Percentiles rank a stretch among this genome's conserved stretches.
Evolutionary conservation across 2,329 filamentous ascomycete species (phyloP).

Genomic region (Camptophora hylomeconis): DNA sequence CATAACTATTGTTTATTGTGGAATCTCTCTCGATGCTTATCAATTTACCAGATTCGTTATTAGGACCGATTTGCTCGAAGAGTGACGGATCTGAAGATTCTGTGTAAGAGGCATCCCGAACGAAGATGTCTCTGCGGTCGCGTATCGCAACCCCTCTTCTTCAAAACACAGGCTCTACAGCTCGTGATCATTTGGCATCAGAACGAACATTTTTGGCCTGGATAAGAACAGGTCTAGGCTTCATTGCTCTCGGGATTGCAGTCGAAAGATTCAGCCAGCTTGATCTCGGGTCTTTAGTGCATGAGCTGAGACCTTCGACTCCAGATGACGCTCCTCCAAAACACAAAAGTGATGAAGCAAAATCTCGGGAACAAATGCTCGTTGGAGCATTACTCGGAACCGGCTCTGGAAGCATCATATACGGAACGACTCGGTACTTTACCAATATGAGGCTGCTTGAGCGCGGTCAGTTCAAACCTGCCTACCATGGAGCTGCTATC

Average conservation of each 20-base stretch:
- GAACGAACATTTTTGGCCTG: conserved; percentile 42
- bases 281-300: conserved; percentile 23
- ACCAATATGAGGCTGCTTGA: conserved; percentile 29
- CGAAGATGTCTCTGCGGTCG: no score
- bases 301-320: conserved; percentile 15
- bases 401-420: conserved; percentile 33
- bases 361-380: conserved; percentile 20
- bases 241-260: conserved; percentile 40
- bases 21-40: no score
- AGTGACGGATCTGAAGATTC: no score
- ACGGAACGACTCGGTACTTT: conserved; percentile 37
- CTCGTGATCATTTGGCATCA: conserved; percentile 40
- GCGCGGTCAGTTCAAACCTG: conserved; percentile 27
- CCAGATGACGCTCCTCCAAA: conserved; percentile 8
- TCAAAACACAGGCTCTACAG: conserved; percentile 37
- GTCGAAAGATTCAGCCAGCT: conserved; percentile 35
- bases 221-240: conserved; percentile 39
- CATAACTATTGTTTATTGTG: no score
- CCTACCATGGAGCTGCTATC: conserved; percentile 3
- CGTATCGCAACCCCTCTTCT: no score
- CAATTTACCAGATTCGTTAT: no score
- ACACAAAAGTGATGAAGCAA: conserved; percentile 10
- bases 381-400: conserved; percentile 31
- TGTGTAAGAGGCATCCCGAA: no score
- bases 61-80: no score